These are phyloP conservation scores for Starmerella vitae DNA, from an alignment of 805 yeast species.

Conservation along the genomic window DNA sequence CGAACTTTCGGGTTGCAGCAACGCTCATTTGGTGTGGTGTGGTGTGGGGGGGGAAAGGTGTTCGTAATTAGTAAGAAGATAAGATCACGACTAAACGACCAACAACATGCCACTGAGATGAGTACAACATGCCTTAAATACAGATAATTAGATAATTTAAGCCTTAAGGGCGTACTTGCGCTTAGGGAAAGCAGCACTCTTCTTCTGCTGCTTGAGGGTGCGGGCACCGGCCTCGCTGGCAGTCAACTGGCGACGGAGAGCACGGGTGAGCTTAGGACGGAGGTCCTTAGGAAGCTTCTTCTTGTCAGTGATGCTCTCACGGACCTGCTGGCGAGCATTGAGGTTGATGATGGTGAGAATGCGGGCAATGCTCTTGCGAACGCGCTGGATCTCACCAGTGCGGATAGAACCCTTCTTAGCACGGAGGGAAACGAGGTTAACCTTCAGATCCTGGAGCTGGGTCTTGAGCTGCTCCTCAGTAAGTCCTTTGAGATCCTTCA, in stretches of 20 bases:
- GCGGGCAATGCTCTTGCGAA: slow-evolving; percentile 97
- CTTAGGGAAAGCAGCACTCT: slow-evolving; percentile 91
- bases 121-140: too few species aligned
- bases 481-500: slow-evolving; percentile 93
- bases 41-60: background rate
- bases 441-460: slow-evolving; percentile 91
- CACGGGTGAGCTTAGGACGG: slow-evolving; percentile 99
- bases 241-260: slow-evolving; percentile 94
- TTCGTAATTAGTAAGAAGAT: background rate
- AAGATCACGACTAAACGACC: too few species aligned
- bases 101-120: too few species aligned
- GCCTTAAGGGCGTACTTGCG: slow-evolving; percentile 98
- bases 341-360: slow-evolving; percentile 94
- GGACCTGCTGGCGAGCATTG: slow-evolving; percentile 89
- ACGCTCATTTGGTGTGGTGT: slow-evolving; percentile 25
- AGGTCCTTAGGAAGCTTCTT: slow-evolving; percentile 96
- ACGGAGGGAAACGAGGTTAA: slow-evolving; percentile 89
- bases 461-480: slow-evolving; percentile 92
- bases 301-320: slow-evolving; percentile 74
- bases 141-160: slow-evolving; percentile 30
- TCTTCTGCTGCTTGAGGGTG: slow-evolving; percentile 87
- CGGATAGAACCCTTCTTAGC: slow-evolving; percentile 57
- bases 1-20: slow-evolving; percentile 91
- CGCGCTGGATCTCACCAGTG: slow-evolving; percentile 90
- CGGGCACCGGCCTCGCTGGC: slow-evolving; percentile 65